phyloP scores from a whole-genome alignment of 352 stramenopile species.

The Phytophthora colocasiae region DNA sequence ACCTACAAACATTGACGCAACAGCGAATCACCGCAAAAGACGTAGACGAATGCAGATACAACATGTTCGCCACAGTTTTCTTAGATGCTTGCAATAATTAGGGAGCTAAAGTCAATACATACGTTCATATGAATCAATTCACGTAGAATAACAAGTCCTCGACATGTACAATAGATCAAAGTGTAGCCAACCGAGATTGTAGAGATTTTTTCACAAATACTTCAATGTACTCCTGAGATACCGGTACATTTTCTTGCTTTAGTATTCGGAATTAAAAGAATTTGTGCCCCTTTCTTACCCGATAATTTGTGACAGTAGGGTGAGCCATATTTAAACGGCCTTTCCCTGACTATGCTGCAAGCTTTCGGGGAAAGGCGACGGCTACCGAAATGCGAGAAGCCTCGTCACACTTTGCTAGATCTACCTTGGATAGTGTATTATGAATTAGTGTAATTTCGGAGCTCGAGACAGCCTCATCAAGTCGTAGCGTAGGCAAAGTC shows the following conservation, averaged over 20 bases:
- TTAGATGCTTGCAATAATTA: neutral
- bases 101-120: neutral
- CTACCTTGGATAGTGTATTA: neutral
- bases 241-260: too few species aligned
- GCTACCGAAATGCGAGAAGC: slow-evolving; percentile 15
- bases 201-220: too few species aligned
- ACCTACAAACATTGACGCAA: neutral
- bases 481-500: slow-evolving; percentile 2
- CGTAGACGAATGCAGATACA: slow-evolving; percentile 7
- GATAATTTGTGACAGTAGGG: too few species aligned
- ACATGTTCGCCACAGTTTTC: slow-evolving; percentile 4
- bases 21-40: neutral
- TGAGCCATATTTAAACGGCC: neutral
- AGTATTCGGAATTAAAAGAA: too few species aligned
- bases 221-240: too few species aligned
- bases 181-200: too few species aligned
- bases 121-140: too few species aligned
- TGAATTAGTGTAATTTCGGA: neutral
- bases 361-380: slow-evolving; percentile 13
- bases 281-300: too few species aligned
- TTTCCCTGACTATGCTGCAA: slow-evolving; percentile 5
- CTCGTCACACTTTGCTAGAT: slow-evolving; percentile 18
- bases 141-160: too few species aligned
- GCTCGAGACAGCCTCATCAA: neutral
- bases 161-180: too few species aligned